A percentile compares a stretch with the other conserved stretches of the same genome.
These are phyloP conservation scores for Syzygium oleosum DNA, from an alignment of 345 rosid genomes.

Conservation along the genomic window DNA sequence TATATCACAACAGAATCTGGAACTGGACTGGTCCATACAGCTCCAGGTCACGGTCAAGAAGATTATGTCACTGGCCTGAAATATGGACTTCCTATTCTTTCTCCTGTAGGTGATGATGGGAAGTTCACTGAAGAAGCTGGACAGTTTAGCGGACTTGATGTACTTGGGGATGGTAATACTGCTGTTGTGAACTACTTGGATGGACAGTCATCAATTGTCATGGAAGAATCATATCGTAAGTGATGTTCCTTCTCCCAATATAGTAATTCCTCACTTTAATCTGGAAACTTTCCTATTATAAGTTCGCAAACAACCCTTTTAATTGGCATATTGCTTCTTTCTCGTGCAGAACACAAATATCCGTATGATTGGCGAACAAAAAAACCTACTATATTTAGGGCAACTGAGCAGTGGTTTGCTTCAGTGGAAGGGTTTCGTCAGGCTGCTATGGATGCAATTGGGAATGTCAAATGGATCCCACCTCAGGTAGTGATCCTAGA, in stretches of 20 bases:
- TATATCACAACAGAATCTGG: conserved; percentile 98
- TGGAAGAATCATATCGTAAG: conserved; percentile 92
- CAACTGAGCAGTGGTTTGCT: conserved; percentile 99
- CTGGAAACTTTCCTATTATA: not conserved
- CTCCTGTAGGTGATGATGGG: conserved; percentile 93
- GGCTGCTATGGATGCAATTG: conserved; percentile 80
- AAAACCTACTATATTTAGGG: conserved; percentile 93
- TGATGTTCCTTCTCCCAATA: not conserved
- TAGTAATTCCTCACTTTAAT: not conserved
- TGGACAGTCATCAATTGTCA: conserved; percentile 49
- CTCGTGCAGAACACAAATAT: conserved; percentile 73
- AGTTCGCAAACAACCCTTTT: not conserved
- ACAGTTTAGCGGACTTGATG: conserved; percentile 79
- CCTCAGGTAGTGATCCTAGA: conserved; percentile 55
- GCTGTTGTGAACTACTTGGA: conserved; percentile 78
- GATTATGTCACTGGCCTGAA: conserved; percentile 83
- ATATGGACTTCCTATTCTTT: conserved; percentile 69
- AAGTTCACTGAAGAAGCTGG: conserved; percentile 90
- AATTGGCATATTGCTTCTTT: not conserved
- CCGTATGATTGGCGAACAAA: conserved; percentile 99
- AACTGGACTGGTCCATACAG: conserved; percentile 97
- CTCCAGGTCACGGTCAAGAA: conserved; percentile 99
- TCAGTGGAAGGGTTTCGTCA: conserved; percentile 87
- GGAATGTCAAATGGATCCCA: conserved; percentile 80
- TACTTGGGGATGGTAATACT: conserved; percentile 84